These are phyloP conservation scores for Acephala macrosclerotiorum DNA, from an alignment of 2,329 filamentous ascomycete species.

Conservation along the genomic window DNA sequence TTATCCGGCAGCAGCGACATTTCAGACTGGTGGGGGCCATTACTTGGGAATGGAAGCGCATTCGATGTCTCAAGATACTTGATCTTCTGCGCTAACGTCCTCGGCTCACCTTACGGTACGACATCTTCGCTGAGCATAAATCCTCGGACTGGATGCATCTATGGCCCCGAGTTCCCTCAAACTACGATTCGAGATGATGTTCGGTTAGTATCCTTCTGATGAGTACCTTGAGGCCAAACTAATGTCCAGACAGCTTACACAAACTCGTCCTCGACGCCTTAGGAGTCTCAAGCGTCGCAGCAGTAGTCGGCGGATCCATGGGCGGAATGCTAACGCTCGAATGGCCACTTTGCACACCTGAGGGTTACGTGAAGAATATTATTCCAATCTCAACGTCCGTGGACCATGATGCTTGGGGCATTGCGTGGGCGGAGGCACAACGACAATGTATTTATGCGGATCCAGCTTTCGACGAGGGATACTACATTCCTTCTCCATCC, in stretches of 20 bases:
- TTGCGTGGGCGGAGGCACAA: conserved; percentile 3
- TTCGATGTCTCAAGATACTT: conserved; percentile 84
- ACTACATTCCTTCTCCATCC: neutral
- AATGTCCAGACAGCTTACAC: conserved; percentile 19
- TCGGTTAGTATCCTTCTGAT: conserved; percentile 63
- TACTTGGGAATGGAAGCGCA: conserved; percentile 64
- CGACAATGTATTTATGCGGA: conserved; percentile 2
- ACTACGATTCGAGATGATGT: conserved; percentile 95
- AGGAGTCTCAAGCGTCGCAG: conserved; percentile 1
- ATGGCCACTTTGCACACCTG: neutral
- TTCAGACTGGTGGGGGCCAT: conserved; percentile 83
- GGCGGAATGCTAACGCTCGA: neutral
- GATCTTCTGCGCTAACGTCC: conserved; percentile 81
- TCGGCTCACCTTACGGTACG: conserved; percentile 82
- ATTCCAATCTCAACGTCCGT: conserved; percentile 1
- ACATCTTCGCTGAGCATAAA: conserved; percentile 85
- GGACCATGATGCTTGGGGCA: conserved; percentile 3
- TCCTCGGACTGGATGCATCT: conserved; percentile 69
- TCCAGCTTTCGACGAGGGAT: neutral
- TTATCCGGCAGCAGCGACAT: conserved; percentile 84
- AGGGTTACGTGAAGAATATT: neutral
- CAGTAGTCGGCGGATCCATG: conserved; percentile 6
- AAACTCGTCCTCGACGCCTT: neutral
- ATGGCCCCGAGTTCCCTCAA: conserved; percentile 92
- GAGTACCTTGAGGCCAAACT: conserved; percentile 15